These are phyloP conservation scores for Polygonum maritimum DNA, from an alignment of 148 eudicot genomes.

Conservation along the genomic window DNA sequence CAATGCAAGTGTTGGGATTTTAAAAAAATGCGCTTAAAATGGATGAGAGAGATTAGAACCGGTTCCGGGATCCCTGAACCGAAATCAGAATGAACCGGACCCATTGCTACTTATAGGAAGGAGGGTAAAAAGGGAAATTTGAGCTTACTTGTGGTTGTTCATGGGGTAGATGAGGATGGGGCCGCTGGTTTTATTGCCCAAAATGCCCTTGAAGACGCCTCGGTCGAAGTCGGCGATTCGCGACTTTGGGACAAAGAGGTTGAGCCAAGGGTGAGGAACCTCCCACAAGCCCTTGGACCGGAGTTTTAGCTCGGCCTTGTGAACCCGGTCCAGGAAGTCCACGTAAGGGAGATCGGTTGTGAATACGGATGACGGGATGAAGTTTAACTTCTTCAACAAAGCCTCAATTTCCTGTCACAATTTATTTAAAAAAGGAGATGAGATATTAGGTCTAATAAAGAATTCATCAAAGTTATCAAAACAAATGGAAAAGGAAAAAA, in stretches of 20 bases:
- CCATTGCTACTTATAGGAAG: background rate
- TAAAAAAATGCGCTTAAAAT: background rate
- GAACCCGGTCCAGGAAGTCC: slow-evolving; percentile 91
- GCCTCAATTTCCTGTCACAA: slow-evolving; percentile 57
- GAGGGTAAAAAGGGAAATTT: background rate
- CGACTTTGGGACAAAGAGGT: slow-evolving; percentile 85
- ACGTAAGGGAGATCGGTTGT: slow-evolving; percentile 77
- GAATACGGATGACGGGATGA: slow-evolving; percentile 58
- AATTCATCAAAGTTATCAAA: slow-evolving; percentile 11
- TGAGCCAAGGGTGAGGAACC: slow-evolving; percentile 95
- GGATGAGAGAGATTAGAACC: background rate
- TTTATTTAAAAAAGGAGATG: background rate
- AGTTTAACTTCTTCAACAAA: slow-evolving; percentile 45
- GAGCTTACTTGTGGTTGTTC: slow-evolving; percentile 74
- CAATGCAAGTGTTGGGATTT: background rate
- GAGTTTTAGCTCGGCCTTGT: slow-evolving; percentile 87
- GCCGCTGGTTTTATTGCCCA: slow-evolving; percentile 65
- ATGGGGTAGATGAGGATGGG: slow-evolving; percentile 95
- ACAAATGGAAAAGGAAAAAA: slow-evolving; percentile 15
- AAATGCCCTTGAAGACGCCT: slow-evolving; percentile 86
- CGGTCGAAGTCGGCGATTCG: slow-evolving; percentile 60
- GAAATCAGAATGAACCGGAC: too few relatives aligned
- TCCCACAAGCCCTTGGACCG: slow-evolving; percentile 90
- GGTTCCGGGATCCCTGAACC: too few relatives aligned
- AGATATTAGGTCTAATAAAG: background rate